Percentiles rank a stretch among this genome's conserved stretches.
Evolutionary conservation across 2,329 filamentous ascomycete genomes (phyloP).

Genomic region (Geosmithia morbida): DNA sequence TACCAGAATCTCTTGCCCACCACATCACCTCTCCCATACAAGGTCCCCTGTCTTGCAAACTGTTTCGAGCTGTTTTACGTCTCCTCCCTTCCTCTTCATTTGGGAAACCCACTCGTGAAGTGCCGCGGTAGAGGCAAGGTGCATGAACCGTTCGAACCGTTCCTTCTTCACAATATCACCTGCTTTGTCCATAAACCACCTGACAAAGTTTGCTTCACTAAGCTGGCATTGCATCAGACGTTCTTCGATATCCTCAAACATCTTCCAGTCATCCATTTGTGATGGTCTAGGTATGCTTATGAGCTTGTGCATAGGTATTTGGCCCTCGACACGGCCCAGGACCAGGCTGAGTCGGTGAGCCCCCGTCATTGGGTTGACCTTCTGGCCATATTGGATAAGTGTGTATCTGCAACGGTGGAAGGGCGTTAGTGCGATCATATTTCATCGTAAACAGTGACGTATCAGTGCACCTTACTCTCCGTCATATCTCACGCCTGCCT

Average conservation of each 20-base stretch:
- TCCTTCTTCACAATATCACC: conserved; percentile 13
- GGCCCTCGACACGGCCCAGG: conserved; percentile 27
- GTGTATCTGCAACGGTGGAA: conserved; percentile 24
- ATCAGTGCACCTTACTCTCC: conserved; percentile 29
- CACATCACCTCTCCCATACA: conserved; percentile 1
- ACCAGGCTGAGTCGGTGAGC: conserved; percentile 28
- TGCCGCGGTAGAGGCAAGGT: conserved; percentile 6
- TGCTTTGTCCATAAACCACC: conserved; percentile 22
- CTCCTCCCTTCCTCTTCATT: conserved; percentile 1
- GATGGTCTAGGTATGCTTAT: conserved; percentile 33
- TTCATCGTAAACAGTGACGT: background rate
- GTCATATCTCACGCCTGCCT: conserved; percentile 40
- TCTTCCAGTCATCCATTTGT: conserved; percentile 39
- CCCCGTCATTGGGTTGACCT: conserved; percentile 21
- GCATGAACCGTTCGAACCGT: conserved; percentile 12
- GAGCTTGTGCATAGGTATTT: conserved; percentile 26
- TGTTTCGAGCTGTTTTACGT: background rate
- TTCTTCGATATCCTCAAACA: conserved; percentile 32
- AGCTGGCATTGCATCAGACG: conserved; percentile 22
- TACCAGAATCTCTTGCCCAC: no score
- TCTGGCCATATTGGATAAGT: conserved; percentile 30
- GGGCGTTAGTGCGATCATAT: background rate
- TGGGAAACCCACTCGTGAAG: conserved; percentile 8
- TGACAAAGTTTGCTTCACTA: conserved; percentile 23
- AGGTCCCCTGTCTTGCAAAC: background rate